Base-by-base conservation (phyloP, 2,329 filamentous ascomycete species). In the Fusarium zealandicum region DNA sequence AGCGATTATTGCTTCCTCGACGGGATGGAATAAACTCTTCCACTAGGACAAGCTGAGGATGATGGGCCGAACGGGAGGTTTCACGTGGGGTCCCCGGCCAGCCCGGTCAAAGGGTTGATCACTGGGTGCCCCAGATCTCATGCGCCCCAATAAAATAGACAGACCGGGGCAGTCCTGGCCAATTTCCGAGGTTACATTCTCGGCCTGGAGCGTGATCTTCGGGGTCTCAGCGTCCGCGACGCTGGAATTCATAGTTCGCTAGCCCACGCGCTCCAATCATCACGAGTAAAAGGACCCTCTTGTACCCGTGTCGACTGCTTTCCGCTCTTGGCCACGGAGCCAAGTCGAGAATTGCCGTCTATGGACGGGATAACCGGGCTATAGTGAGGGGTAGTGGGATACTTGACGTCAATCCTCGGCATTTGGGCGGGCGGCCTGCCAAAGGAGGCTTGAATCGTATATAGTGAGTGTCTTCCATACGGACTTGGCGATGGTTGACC, bases 91-190 rank as follows among this genome's bases (percentile, higher is more conserved):
- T 17, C 38, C n/a, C n/a, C n/a, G n/a, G n/a, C n/a, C n/a, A n/a
- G n/a, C n/a, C 20, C 42, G 13, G 33, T 22, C 12, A 32, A 18
- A 22, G 25, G 17, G 42, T 7, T 31, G 54, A 58, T 54, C 43
- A 4, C 20, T 32, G 20, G 17, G 18, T 18, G 14, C 6, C 10
- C 25, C 14, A n/a, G 25, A 25, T 31, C 35, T 13, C 27, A 61
- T 54, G 58, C 58, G 58, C 31, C 14, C 58, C 58, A 61, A 61
- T 61, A 22, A 39, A 48, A 39, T 18, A 6, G 35, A 37, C 43
- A 36, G 43, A 22, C 33, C 16, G 14, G 11, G 5, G 4, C 9
- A 37, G 33, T 40, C 17, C 36, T 30, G 25, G 1, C 11, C 28
- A 28, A 35, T 51, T 28, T 61, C 44, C 37, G 30, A 16, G 20